Conservation (phyloP, 163 green algal species). For the Prototheca cutis region DNA sequence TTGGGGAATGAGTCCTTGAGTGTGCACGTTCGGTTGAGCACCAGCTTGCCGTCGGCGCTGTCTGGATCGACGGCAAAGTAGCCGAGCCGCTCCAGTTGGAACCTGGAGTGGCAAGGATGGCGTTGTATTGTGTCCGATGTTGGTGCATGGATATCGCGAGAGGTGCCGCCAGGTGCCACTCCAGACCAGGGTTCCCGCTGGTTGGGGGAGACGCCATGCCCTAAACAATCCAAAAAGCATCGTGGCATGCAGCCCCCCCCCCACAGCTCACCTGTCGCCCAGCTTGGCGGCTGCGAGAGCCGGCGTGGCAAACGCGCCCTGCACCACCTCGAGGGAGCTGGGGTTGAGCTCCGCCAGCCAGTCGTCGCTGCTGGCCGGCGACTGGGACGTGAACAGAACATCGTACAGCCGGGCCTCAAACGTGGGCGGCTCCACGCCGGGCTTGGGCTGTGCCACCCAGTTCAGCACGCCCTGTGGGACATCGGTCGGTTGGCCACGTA, state of each 20-base stretch:
- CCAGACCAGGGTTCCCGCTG: no score
- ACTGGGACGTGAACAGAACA: constrained; percentile 67
- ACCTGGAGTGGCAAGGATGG: constrained; percentile 34
- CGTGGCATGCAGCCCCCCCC: no score
- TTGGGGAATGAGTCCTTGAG: constrained; percentile 57
- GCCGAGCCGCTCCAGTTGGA: constrained; percentile 91
- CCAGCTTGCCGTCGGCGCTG: constrained; percentile 36
- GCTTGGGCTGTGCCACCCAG: constrained; percentile 77
- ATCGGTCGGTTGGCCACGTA: not conserved
- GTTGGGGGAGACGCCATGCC: no score
- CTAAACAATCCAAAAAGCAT: no score
- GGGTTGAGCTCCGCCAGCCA: constrained; percentile 85
- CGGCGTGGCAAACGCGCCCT: constrained; percentile 46
- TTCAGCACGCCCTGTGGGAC: constrained; percentile 74
- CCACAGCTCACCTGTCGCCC: constrained; percentile 36
- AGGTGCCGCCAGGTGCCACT: no score
- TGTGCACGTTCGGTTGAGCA: constrained; percentile 85
- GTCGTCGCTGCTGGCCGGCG: constrained; percentile 40
- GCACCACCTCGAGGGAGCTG: constrained; percentile 43
- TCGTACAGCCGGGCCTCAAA: constrained; percentile 71
- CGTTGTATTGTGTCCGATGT: not conserved
- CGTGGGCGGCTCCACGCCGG: constrained; percentile 49
- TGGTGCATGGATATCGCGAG: no score
- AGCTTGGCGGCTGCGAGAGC: constrained; percentile 43
- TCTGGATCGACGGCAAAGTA: constrained; percentile 85